Evolutionary conservation across 2,329 filamentous ascomycete species (phyloP).

Genomic region (Aspergillaceae sp.): DNA sequence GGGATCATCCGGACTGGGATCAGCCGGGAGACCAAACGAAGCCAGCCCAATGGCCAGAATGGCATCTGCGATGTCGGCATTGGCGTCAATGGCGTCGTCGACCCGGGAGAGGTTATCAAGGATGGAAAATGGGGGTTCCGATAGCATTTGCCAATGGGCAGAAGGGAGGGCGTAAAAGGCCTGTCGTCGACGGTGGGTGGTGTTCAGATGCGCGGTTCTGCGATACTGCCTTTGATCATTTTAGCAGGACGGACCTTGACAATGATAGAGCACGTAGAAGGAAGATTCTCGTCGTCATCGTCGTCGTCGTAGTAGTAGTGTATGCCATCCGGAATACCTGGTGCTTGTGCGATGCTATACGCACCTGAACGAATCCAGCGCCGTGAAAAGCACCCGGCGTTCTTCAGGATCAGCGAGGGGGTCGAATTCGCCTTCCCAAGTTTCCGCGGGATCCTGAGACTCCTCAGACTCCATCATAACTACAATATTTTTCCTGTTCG

Average conservation of each 20-base stretch:
- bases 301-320: neutral
- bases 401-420: slow-evolving; percentile 70
- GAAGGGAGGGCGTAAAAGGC: slow-evolving; percentile 87
- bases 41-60: slow-evolving; percentile 64
- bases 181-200: slow-evolving; percentile 81
- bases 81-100: slow-evolving; percentile 81
- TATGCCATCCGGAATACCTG: neutral
- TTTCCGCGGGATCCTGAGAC: neutral
- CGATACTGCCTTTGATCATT: slow-evolving; percentile 62
- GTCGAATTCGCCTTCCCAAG: slow-evolving; percentile 56
- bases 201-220: slow-evolving; percentile 75
- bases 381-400: slow-evolving; percentile 65
- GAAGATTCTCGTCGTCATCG: no score
- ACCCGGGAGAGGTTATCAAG: slow-evolving; percentile 68
- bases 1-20: slow-evolving; percentile 30
- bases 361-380: slow-evolving; percentile 84
- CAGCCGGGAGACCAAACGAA: slow-evolving; percentile 52
- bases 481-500: no score
- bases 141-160: slow-evolving; percentile 73
- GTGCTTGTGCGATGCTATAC: slow-evolving; percentile 24
- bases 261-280: no score
- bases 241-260: neutral
- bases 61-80: slow-evolving; percentile 70
- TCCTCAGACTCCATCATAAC: neutral
- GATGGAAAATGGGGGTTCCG: slow-evolving; percentile 71